Percentiles rank a stretch among this genome's conserved stretches.
Conservation (phyloP, 768 basidiomycete genomes). For the Lentinus brumalis region DNA sequence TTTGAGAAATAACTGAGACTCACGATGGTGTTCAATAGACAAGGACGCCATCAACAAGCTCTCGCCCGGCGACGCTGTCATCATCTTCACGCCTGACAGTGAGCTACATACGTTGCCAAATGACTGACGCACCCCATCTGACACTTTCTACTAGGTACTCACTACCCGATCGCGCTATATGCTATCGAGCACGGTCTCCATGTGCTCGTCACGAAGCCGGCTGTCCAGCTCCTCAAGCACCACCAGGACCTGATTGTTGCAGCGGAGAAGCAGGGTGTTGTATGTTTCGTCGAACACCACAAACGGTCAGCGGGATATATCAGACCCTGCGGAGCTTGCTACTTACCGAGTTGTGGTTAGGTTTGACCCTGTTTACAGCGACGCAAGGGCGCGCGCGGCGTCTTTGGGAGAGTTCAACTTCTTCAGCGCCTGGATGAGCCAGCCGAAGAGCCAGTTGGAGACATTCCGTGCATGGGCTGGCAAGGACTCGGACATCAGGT, state of each 20-base stretch:
- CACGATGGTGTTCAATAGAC: constrained; percentile 48
- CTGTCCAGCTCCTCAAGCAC: constrained; percentile 81
- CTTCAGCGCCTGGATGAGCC: constrained; percentile 97
- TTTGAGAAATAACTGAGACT: neutral
- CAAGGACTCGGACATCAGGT: constrained; percentile 92
- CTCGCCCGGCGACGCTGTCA: constrained; percentile 82
- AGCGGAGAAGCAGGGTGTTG: constrained; percentile 76
- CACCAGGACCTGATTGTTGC: constrained; percentile 78
- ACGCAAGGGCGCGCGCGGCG: constrained; percentile 78
- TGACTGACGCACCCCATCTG: neutral
- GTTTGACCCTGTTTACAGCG: constrained; percentile 91
- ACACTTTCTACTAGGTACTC: constrained; percentile 55
- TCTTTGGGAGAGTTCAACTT: constrained; percentile 91
- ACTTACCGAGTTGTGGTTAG: constrained; percentile 33
- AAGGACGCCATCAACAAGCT: constrained; percentile 79
- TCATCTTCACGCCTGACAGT: constrained; percentile 94
- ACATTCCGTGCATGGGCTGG: constrained; percentile 97
- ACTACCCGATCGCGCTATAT: constrained; percentile 82
- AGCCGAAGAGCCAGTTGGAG: constrained; percentile 92
- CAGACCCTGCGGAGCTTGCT: neutral
- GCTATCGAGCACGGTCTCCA: constrained; percentile 86
- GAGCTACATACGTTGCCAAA: constrained; percentile 30
- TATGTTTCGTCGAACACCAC: constrained; percentile 95
- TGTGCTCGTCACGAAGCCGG: constrained; percentile 92
- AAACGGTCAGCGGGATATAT: constrained; percentile 56